phyloP scores from a whole-genome alignment of 2,329 filamentous ascomycete genomes.

The Penicillium decumbens region DNA sequence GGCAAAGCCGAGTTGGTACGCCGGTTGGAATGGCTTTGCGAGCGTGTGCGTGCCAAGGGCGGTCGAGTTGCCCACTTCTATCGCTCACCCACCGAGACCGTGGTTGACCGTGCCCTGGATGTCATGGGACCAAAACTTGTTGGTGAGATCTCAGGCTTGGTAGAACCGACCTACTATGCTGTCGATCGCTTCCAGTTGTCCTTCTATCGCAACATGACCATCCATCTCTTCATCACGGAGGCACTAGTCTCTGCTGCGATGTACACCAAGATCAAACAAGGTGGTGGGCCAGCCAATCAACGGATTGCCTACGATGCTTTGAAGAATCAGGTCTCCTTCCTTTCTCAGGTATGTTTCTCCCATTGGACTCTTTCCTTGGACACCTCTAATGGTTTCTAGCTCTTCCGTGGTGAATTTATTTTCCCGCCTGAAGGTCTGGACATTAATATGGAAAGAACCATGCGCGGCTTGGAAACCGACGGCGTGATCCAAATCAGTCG shows the following conservation, averaged over 20 bases:
- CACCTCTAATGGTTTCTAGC: conserved; percentile 39
- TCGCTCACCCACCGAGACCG: conserved; percentile 68
- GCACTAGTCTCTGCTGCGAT: conserved; percentile 83
- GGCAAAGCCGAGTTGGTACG: conserved; percentile 80
- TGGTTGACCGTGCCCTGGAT: conserved; percentile 84
- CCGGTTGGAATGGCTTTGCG: conserved; percentile 83
- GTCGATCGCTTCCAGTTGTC: conserved; percentile 95
- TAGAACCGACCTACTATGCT: conserved; percentile 89
- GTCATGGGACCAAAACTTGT: conserved; percentile 88
- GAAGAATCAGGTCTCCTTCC: conserved; percentile 74
- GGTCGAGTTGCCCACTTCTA: conserved; percentile 93
- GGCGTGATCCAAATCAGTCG: conserved; percentile 66
- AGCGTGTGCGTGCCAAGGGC: conserved; percentile 75
- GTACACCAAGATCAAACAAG: conserved; percentile 85
- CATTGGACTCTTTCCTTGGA: neutral
- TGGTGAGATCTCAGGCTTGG: conserved; percentile 69
- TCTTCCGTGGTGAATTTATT: conserved; percentile 96
- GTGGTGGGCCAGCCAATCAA: conserved; percentile 77
- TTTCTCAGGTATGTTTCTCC: conserved; percentile 57
- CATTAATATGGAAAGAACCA: conserved; percentile 73
- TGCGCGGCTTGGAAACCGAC: conserved; percentile 72
- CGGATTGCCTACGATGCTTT: conserved; percentile 71
- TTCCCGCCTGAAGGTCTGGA: conserved; percentile 82
- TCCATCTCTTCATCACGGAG: conserved; percentile 93
- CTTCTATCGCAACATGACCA: conserved; percentile 99